Conservation (phyloP, 805 yeast genomes). For the Candida peoriensis region DNA sequence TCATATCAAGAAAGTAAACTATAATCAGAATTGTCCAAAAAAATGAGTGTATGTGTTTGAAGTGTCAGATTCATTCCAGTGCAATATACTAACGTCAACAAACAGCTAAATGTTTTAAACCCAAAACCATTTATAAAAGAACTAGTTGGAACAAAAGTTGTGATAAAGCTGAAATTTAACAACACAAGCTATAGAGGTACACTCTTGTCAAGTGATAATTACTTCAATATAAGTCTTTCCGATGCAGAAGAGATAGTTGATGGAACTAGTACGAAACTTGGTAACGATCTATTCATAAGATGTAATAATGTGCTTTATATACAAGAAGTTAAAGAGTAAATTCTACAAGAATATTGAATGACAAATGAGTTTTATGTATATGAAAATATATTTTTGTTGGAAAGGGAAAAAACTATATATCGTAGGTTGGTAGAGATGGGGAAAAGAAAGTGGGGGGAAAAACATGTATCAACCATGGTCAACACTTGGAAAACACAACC, state of each 20-base stretch:
- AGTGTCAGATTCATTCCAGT: background rate
- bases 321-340: constrained; percentile 15
- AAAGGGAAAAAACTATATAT: no score
- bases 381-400: no score
- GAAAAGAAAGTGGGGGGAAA: no score
- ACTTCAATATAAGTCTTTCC: constrained; percentile 81
- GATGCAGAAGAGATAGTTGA: constrained; percentile 50
- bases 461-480: no score
- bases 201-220: constrained; percentile 77
- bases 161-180: constrained; percentile 86
- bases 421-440: no score
- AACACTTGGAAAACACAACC: no score
- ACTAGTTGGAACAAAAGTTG: constrained; percentile 62
- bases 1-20: no score
- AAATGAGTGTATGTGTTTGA: no score
- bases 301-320: constrained; percentile 79
- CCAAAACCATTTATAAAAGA: constrained; percentile 89
- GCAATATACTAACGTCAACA: constrained; percentile 4
- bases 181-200: constrained; percentile 81
- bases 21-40: no score
- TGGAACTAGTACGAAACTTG: constrained; percentile 42
- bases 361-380: no score
- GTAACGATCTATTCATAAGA: constrained; percentile 80
- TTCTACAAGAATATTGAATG: no score
- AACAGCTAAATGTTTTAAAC: constrained; percentile 53